phyloP scores from a whole-genome alignment of 352 stramenopile genomes.

The Pythium angustatum region DNA sequence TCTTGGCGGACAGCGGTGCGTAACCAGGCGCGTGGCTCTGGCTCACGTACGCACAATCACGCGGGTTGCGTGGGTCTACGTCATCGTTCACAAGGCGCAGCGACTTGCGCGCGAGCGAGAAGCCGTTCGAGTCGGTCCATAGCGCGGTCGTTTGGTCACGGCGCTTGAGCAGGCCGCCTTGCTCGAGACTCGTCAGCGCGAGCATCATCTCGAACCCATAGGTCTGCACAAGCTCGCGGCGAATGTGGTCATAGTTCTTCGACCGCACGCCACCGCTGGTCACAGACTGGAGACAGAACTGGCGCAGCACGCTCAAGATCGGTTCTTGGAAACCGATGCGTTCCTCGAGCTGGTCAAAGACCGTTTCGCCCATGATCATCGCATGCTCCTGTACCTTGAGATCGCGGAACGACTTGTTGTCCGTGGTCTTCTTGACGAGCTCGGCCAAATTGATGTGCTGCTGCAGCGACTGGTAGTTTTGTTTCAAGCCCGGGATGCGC shows the following conservation, averaged over 20 bases:
- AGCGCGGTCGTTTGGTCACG: slow-evolving; percentile 68
- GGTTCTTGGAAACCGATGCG: slow-evolving; percentile 93
- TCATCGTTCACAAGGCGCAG: slow-evolving; percentile 96
- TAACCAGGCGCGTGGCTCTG: slow-evolving; percentile 88
- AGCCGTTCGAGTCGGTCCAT: slow-evolving; percentile 83
- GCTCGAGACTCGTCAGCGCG: slow-evolving; percentile 94
- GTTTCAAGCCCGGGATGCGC: slow-evolving; percentile 93
- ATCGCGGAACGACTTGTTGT: slow-evolving; percentile 93
- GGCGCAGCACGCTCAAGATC: slow-evolving; percentile 87
- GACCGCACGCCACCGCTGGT: slow-evolving; percentile 92
- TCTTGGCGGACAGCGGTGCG: slow-evolving; percentile 91
- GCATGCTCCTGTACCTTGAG: slow-evolving; percentile 94
- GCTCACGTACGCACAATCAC: slow-evolving; percentile 94
- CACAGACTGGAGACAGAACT: slow-evolving; percentile 95
- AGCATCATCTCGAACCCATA: slow-evolving; percentile 97
- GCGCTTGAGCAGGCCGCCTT: slow-evolving; percentile 88
- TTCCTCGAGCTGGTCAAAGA: slow-evolving; percentile 96
- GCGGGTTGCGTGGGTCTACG: slow-evolving; percentile 91
- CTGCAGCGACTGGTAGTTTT: slow-evolving; percentile 95
- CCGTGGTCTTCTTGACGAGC: slow-evolving; percentile 93
- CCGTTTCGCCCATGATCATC: slow-evolving; percentile 95
- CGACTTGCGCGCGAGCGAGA: slow-evolving; percentile 84
- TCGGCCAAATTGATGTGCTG: slow-evolving; percentile 98
- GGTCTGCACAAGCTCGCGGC: slow-evolving; percentile 94
- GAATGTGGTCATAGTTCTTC: slow-evolving; percentile 93